Evolutionary conservation across 2,329 filamentous ascomycete genomes (phyloP).

Genomic region (Hypoxylon sp.): DNA sequence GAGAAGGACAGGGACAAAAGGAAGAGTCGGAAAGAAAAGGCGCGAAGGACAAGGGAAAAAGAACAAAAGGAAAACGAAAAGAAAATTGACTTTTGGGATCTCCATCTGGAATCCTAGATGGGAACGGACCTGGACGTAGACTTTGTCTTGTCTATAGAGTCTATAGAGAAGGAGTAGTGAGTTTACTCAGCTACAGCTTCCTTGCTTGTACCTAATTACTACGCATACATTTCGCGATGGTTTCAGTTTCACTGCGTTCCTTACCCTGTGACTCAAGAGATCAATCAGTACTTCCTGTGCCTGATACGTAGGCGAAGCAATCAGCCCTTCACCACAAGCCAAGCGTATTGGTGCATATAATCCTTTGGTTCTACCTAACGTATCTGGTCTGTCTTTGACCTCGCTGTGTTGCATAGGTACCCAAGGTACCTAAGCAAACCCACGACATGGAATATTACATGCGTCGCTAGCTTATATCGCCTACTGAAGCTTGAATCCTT

Average conservation of each 20-base stretch:
- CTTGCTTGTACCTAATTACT: slow-evolving; percentile 1
- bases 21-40: slow-evolving; percentile 27
- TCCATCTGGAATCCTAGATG: neutral
- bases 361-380: neutral
- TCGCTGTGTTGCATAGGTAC: neutral
- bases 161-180: slow-evolving; percentile 17
- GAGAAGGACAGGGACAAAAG: slow-evolving; percentile 37
- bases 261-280: neutral
- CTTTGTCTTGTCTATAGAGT: slow-evolving; percentile 19
- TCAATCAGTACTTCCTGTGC: neutral
- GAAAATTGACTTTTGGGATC: slow-evolving; percentile 13
- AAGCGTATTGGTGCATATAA: neutral
- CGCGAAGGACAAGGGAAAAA: slow-evolving; percentile 13
- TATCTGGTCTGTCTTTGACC: neutral
- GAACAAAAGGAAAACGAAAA: slow-evolving; percentile 11
- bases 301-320: neutral
- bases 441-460: neutral
- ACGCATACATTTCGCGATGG: neutral
- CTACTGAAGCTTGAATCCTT: neutral
- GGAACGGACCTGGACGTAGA: neutral
- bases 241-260: neutral
- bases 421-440: too few relatives aligned
- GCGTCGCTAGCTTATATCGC: neutral
- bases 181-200: neutral
- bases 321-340: neutral